These are phyloP conservation scores for Penicillium diatomitis DNA, from an alignment of 495 filamentous ascomycete genomes.

Conservation along the genomic window DNA sequence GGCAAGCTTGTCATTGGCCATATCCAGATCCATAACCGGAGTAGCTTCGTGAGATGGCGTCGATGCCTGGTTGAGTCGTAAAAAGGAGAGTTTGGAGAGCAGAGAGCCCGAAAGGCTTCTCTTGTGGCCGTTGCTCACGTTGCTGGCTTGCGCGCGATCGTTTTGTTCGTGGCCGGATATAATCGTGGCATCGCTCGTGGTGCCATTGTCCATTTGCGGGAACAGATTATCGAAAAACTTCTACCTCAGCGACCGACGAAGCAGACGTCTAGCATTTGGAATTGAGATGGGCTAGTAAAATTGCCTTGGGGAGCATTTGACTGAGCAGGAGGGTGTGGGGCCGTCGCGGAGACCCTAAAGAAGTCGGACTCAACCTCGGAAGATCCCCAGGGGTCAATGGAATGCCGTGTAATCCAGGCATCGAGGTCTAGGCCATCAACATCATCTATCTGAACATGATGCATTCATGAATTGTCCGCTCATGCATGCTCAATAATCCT, in stretches of 20 bases:
- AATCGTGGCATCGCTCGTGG: slow-evolving; percentile 18
- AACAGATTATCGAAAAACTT: slow-evolving; percentile 5
- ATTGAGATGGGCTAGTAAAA: not conserved
- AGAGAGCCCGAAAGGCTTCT: slow-evolving; percentile 57
- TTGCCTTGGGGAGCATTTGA: not conserved
- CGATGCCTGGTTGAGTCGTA: slow-evolving; percentile 42
- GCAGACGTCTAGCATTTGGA: slow-evolving; percentile 11
- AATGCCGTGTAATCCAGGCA: slow-evolving; percentile 7
- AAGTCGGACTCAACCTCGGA: not conserved
- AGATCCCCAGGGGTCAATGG: slow-evolving; percentile 2
- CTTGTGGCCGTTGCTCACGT: slow-evolving; percentile 45
- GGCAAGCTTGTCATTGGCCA: slow-evolving; percentile 24
- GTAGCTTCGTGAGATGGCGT: slow-evolving; percentile 25
- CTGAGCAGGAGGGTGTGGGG: too few species aligned
- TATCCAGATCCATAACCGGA: slow-evolving; percentile 34
- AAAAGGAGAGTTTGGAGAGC: slow-evolving; percentile 44
- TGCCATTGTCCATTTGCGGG: slow-evolving; percentile 34
- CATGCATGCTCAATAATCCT: too few species aligned
- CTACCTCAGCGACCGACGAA: slow-evolving; percentile 17
- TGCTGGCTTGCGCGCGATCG: slow-evolving; percentile 30
- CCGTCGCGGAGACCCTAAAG: not conserved
- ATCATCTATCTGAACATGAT: not conserved
- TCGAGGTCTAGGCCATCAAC: not conserved
- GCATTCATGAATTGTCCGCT: too few species aligned
- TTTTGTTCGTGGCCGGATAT: slow-evolving; percentile 20